A percentile compares a stretch with the other conserved stretches of the same genome.
Conservation (phyloP, 2,329 filamentous ascomycete species). For the Tolypocladium capitatum region DNA sequence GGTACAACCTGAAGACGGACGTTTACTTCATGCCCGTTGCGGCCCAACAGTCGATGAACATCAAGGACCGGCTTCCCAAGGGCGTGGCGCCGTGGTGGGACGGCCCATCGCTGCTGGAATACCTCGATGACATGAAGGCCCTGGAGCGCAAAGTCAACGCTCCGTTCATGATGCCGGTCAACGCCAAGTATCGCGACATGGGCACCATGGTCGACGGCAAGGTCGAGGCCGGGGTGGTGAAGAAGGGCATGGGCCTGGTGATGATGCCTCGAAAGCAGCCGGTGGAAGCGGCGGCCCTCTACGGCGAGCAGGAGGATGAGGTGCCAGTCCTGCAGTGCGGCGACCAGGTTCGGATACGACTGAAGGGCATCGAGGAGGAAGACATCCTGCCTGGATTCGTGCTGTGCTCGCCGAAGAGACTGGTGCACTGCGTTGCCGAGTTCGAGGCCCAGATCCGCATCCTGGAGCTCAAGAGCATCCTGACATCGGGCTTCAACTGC, state of each 20-base stretch:
- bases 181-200: constrained; percentile 93
- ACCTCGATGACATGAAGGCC: constrained; percentile 84
- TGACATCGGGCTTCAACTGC: constrained; percentile 93
- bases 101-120: constrained; percentile 84
- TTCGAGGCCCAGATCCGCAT: constrained; percentile 98
- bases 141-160: constrained; percentile 93
- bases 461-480: constrained; percentile 84
- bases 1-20: constrained; percentile 89
- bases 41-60: constrained; percentile 71
- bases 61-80: constrained; percentile 77
- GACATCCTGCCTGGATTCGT: constrained; percentile 94
- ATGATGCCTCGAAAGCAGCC: constrained; percentile 93
- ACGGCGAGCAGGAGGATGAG: constrained; percentile 94
- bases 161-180: constrained; percentile 98
- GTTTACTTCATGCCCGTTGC: constrained; percentile 94
- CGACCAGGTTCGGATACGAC: constrained; percentile 84
- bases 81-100: constrained; percentile 71
- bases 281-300: constrained; percentile 71
- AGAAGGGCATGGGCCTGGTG: constrained; percentile 72
- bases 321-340: constrained; percentile 70
- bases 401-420: constrained; percentile 83
- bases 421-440: constrained; percentile 75
- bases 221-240: constrained; percentile 86
- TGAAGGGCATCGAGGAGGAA: constrained; percentile 94
- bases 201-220: constrained; percentile 97